Conservation (phyloP, 2,329 filamentous ascomycete genomes). For the Tolypocladium pustulatum region DNA sequence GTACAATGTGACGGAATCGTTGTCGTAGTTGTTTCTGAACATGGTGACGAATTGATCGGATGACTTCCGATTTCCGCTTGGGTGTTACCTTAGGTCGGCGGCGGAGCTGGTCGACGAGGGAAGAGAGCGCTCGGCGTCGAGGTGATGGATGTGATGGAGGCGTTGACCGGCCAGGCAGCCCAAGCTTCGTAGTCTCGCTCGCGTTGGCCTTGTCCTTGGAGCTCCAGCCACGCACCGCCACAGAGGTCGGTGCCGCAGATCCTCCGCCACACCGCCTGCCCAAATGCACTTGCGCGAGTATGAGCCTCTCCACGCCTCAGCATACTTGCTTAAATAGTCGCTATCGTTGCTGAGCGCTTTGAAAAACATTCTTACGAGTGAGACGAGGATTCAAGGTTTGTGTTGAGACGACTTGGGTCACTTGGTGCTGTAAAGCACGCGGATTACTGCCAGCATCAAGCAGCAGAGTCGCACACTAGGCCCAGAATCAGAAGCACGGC, state of each 20-base stretch:
- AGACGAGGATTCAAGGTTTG: not conserved
- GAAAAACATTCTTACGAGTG: not conserved
- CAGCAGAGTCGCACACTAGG: not conserved
- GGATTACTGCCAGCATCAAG: not conserved
- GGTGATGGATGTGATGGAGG: not conserved
- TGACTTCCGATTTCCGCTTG: slow-evolving; percentile 1
- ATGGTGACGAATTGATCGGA: slow-evolving; percentile 43
- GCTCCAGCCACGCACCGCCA: slow-evolving; percentile 2
- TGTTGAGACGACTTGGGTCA: not conserved
- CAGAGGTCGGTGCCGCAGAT: slow-evolving; percentile 3
- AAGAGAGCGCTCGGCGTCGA: slow-evolving; percentile 2
- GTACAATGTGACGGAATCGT: slow-evolving; percentile 99
- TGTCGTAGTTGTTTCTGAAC: slow-evolving; percentile 99
- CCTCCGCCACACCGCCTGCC: slow-evolving; percentile 10
- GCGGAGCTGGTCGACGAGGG: not conserved
- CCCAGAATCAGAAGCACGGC: not conserved
- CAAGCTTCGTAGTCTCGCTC: slow-evolving; percentile 12
- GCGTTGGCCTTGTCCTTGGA: not conserved
- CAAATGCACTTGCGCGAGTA: not conserved
- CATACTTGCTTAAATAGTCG: too few relatives aligned
- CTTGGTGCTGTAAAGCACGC: not conserved
- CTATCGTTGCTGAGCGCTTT: too few relatives aligned
- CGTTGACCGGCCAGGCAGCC: slow-evolving; percentile 8
- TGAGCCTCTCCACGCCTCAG: not conserved
- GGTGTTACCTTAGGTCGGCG: slow-evolving; percentile 1